Base-by-base conservation (phyloP, 2,329 filamentous ascomycete genomes). In the Fusarium xyrophilum region DNA sequence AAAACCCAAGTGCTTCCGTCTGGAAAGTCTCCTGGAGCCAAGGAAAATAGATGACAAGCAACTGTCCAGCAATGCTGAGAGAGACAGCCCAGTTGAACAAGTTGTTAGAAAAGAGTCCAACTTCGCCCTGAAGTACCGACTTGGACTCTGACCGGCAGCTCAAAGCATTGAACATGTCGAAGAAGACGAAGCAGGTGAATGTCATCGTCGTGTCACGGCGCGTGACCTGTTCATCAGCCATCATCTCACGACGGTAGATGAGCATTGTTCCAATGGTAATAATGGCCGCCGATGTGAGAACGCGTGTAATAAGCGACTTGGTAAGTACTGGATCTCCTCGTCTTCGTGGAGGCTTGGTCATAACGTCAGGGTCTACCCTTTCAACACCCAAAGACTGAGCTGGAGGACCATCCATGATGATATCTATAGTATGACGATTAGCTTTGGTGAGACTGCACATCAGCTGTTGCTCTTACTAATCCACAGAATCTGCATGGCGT, bases 401-500 rank as follows among this genome's bases (percentile, higher is more conserved):
- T 2, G 96, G 96, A 19, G 96, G 96, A 13, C 96, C 96, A 80
- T 99, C 96, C 96, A 99, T 99, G 74, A 99, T 94, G 76, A 99
- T 98, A 78, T 99, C 95, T 98, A 72, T 14, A 25, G 27, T 15
- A 54, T 38, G 36, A 35, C 21, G 46, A 57, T 77, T 64, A 74
- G 65, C 19, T 28, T 38, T 39, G 21, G 19, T 13, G 40, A 15
- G 8, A 10, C 14, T 27, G 6, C 19, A 13, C 25, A 42, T 11
- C 7, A 19, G 13, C 4, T 9, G n/a, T 10, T 50, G 10, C 15
- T 87, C 93, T 82, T 83, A 97, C 95, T 99, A 76, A 99, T 99
- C 96, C 96, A 99, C 42, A 99, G 86, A 82, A 99, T 99, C 82
- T 99, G 96, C 96, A 99, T 99, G 51, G 96, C 93, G 78, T 99